Percentiles rank a stretch among this genome's conserved stretches.
These are phyloP conservation scores for Pseudopyrenochaeta lycopersici DNA, from an alignment of 2,329 filamentous ascomycete species.

Conservation along the genomic window DNA sequence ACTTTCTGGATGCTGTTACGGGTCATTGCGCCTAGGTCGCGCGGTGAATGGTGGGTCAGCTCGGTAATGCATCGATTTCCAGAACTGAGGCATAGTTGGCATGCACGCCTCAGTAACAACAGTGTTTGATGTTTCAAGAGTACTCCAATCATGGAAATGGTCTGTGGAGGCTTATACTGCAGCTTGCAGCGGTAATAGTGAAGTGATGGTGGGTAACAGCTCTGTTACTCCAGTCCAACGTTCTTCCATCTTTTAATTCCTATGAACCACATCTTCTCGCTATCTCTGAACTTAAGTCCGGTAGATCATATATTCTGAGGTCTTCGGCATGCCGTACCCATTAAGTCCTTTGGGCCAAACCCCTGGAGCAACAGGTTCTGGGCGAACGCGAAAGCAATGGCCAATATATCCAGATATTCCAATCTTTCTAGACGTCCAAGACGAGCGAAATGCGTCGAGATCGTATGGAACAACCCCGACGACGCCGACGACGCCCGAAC, in stretches of 20 bases:
- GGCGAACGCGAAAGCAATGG: too few relatives aligned
- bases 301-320: too few relatives aligned
- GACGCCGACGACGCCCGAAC: conserved; percentile 32
- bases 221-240: too few relatives aligned
- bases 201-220: conserved; percentile 16
- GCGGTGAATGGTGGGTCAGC: conserved; percentile 33
- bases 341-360: too few relatives aligned
- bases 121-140: conserved; percentile 32
- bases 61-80: conserved; percentile 29
- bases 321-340: too few relatives aligned
- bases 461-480: conserved; percentile 33
- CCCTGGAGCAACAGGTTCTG: too few relatives aligned
- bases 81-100: conserved; percentile 32
- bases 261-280: too few relatives aligned
- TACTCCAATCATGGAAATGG: conserved; percentile 20
- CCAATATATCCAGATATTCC: conserved; percentile 33
- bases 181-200: conserved; percentile 26
- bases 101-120: conserved; percentile 31
- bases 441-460: conserved; percentile 17
- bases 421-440: conserved; percentile 32
- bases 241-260: too few relatives aligned
- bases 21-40: conserved; percentile 32
- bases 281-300: conserved; percentile 13
- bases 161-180: conserved; percentile 18
- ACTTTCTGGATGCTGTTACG: conserved; percentile 25